phyloP scores from a whole-genome alignment of 805 yeast genomes.

The Candida morakotiae region DNA sequence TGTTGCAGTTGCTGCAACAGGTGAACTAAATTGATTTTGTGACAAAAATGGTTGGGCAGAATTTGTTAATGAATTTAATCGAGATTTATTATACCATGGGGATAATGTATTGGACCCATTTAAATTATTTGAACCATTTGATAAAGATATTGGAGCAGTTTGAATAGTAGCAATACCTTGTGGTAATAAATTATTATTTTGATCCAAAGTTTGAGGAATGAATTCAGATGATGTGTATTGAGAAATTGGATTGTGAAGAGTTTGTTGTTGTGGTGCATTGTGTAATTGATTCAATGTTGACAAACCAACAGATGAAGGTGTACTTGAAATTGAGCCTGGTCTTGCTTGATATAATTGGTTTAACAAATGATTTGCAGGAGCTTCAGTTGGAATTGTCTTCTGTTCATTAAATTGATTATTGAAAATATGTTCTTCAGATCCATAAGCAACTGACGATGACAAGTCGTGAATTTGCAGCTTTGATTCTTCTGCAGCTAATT shows the following conservation, averaged over 20 bases:
- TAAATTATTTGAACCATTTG: background rate
- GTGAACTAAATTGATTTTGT: slow-evolving; percentile 1
- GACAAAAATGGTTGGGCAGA: slow-evolving; percentile 5
- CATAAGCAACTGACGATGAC: background rate
- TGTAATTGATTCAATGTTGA: slow-evolving; percentile 2
- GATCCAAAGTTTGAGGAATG: slow-evolving; percentile 1
- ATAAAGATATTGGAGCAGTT: slow-evolving; percentile 2
- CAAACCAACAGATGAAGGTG: slow-evolving; percentile 5
- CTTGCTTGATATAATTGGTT: slow-evolving; percentile 34
- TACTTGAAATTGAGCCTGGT: slow-evolving; percentile 15
- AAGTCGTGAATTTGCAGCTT: background rate
- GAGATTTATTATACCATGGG: slow-evolving; percentile 11
- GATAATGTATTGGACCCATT: slow-evolving; percentile 5
- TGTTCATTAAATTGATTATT: slow-evolving; percentile 4
- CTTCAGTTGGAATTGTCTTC: slow-evolving; percentile 1
- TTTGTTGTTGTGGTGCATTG: background rate
- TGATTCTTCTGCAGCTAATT: slow-evolving; percentile 10
- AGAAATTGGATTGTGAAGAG: background rate
- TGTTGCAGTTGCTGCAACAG: slow-evolving; percentile 3
- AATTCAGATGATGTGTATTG: slow-evolving; percentile 1
- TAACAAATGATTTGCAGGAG: slow-evolving; percentile 21
- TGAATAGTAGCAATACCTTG: slow-evolving; percentile 1
- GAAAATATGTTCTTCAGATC: slow-evolving; percentile 1
- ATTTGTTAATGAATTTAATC: slow-evolving; percentile 8
- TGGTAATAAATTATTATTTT: background rate